These are phyloP conservation scores for Prunus dulcis DNA, from an alignment of 306 rosid genomes.

Conservation along the genomic window DNA sequence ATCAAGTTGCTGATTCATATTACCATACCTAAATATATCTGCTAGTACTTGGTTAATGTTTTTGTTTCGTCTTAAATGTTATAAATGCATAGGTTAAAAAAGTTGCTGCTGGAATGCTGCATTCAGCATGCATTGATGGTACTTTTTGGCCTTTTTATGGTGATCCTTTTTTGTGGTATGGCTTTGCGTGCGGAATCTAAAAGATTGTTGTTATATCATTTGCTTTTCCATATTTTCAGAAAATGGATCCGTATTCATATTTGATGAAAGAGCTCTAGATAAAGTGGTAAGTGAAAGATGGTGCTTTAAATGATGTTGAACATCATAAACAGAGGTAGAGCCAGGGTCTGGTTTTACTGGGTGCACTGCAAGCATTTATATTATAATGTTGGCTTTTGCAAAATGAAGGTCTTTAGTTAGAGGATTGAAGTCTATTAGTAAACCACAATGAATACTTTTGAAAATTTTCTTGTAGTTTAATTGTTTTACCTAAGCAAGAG, in stretches of 20 bases:
- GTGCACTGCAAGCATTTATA: not conserved
- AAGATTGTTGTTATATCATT: conserved; percentile 1
- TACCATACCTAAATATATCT: not conserved
- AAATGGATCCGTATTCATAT: conserved; percentile 70
- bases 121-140: conserved; percentile 88
- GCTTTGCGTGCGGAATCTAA: conserved; percentile 2
- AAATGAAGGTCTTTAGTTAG: not conserved
- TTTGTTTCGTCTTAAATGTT: not conserved
- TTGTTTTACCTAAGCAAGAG: not conserved
- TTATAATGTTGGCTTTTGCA: not conserved
- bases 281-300: conserved; percentile 53
- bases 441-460: not conserved
- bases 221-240: conserved; percentile 51
- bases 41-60: not conserved
- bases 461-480: not conserved
- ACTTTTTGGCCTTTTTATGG: conserved; percentile 16
- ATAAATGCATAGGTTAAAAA: conserved; percentile 50
- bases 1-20: conserved; percentile 23
- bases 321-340: not conserved
- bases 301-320: not conserved
- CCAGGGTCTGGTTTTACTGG: not conserved
- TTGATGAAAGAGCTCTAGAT: conserved; percentile 67
- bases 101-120: conserved; percentile 85
- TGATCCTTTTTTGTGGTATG: not conserved
- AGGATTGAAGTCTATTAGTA: not conserved